Conservation (phyloP, 106 monocot genomes). For the Dendrobium chrysotoxum region DNA sequence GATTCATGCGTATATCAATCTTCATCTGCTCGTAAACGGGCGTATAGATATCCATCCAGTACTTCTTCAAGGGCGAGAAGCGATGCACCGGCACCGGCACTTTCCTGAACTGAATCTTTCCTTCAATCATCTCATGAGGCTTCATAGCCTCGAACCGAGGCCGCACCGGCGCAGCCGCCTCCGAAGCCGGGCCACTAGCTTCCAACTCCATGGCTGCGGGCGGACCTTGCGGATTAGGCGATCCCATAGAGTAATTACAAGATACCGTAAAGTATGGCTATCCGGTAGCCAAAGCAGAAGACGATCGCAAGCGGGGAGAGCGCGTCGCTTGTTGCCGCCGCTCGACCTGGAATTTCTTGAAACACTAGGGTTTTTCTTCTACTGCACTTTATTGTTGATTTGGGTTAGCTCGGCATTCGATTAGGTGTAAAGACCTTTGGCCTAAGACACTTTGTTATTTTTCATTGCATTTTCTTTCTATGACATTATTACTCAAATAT, state of each 20-base stretch:
- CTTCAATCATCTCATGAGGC: slow-evolving; percentile 74
- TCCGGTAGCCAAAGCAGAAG: neutral
- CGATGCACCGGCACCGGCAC: slow-evolving; percentile 61
- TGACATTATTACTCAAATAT: too few relatives aligned
- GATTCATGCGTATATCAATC: slow-evolving; percentile 94
- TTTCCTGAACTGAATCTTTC: slow-evolving; percentile 73
- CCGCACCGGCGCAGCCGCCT: neutral
- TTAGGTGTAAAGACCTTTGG: too few relatives aligned
- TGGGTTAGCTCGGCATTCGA: too few relatives aligned
- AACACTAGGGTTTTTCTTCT: neutral
- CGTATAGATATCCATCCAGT: slow-evolving; percentile 87
- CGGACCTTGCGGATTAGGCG: neutral
- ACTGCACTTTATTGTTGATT: too few relatives aligned
- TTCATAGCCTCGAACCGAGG: slow-evolving; percentile 56
- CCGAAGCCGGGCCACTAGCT: neutral
- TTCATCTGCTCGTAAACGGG: slow-evolving; percentile 92
- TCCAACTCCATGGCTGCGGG: slow-evolving; percentile 4
- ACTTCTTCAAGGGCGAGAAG: slow-evolving; percentile 61
- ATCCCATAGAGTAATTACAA: neutral
- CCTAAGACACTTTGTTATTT: too few relatives aligned
- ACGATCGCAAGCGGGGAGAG: neutral
- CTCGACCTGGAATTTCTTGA: neutral
- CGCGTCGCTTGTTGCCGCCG: too few relatives aligned
- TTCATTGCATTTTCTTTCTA: too few relatives aligned
- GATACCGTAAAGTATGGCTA: neutral